Base-by-base conservation (phyloP, 176 grass and related monocot genomes). In the Triticum dicoccoides region DNA sequence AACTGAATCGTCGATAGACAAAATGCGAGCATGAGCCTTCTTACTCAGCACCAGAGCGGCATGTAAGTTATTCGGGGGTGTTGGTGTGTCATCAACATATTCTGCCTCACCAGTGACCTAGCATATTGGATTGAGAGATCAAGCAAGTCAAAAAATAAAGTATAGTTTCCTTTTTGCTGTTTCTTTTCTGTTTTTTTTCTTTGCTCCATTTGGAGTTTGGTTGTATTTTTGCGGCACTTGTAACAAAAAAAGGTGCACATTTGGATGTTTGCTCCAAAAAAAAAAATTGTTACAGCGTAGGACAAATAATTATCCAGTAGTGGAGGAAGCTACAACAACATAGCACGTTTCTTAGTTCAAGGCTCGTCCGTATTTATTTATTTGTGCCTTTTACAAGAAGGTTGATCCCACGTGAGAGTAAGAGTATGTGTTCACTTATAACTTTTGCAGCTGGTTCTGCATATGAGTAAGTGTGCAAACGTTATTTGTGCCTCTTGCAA, bases 91-190 rank as follows among this genome's bases (percentile, higher is more conserved):
- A 72, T 95, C 96, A 76, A 87, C 87, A 83, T 98, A 98, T 84
- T 98, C 96, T 41, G 96, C 96, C 29, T 87, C 93, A 87, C 96
- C 96, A 81, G 93, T 98, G 35, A 98, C 96, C 96, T 98, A 88
- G 74, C 80, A 87, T 37, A 77, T 73, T 64, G 42, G 13, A 79
- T 73, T n/a, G 42, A 13, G 65, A 42, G 56, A 79, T 79, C 73
- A 71, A 79, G 82, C 87, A 92, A 35, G 44, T 42, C 8, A 88
- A 80, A 81, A 87, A 77, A 82, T 44, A 35, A 81, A 83, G 84
- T 74, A 51, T 7, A 42, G 39, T 41, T 41, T 9, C 39, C 39
- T 41, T 41, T 41, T 41, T 41, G 39, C 39, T 75, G 42, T 75
- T 75, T 15, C 6, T 75, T 47, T 75, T 24, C 72, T 75, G 37